Percentiles rank a stretch among this genome's conserved stretches.
These are phyloP conservation scores for Talaromyces sp. DNA, from an alignment of 2,329 filamentous ascomycete species.

Conservation along the genomic window DNA sequence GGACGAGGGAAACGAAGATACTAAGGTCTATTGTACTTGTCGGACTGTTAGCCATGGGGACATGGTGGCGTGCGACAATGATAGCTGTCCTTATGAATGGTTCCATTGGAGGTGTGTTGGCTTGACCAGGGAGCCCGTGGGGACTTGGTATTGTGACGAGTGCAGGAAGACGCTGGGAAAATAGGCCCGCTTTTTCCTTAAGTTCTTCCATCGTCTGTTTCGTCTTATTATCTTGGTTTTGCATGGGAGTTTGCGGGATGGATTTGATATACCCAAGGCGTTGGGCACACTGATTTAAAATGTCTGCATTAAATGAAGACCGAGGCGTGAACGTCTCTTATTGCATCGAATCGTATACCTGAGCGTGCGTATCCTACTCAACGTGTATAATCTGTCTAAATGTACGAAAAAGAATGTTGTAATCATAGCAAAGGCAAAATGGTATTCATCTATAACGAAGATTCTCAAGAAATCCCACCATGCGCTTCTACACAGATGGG, in stretches of 20 bases:
- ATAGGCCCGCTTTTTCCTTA: constrained; percentile 18
- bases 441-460: constrained; percentile 1
- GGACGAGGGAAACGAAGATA: constrained; percentile 58
- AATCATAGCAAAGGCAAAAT: background rate
- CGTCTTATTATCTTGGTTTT: background rate
- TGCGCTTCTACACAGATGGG: background rate
- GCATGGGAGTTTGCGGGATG: background rate
- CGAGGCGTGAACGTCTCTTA: too few relatives aligned
- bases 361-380: too few relatives aligned
- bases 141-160: constrained; percentile 60
- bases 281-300: constrained; percentile 2
- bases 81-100: constrained; percentile 66
- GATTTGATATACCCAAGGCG: constrained; percentile 25
- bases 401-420: too few relatives aligned
- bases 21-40: constrained; percentile 67
- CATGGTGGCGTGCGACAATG: constrained; percentile 70
- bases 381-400: background rate
- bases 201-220: constrained; percentile 3
- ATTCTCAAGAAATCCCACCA: background rate
- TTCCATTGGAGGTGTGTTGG: constrained; percentile 69
- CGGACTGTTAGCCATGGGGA: constrained; percentile 67
- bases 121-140: constrained; percentile 61
- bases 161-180: constrained; percentile 49
- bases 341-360: background rate
- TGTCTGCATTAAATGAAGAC: background rate